phyloP scores from a whole-genome alignment of 2,329 filamentous ascomycete genomes.

The Ascochyta rabiei region DNA sequence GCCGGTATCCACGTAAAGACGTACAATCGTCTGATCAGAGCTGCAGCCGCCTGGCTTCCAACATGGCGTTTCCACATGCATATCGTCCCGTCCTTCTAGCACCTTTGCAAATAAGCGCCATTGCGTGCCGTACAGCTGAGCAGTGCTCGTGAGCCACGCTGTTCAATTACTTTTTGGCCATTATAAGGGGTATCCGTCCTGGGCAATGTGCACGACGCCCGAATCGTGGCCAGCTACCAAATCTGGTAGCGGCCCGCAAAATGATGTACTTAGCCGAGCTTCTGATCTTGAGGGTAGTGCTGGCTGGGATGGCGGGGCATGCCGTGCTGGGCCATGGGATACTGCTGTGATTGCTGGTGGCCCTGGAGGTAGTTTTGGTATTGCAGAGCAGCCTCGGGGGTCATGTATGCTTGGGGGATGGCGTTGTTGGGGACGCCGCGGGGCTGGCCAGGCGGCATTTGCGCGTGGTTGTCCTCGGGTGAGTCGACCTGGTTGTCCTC shows the following conservation, averaged over 20 bases:
- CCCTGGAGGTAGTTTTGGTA: conserved; percentile 83
- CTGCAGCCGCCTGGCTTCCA: conserved; percentile 35
- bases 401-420: conserved; percentile 69
- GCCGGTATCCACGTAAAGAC: conserved; percentile 46
- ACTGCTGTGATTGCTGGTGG: conserved; percentile 68
- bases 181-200: conserved; percentile 49
- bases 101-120: conserved; percentile 26
- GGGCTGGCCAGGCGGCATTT: conserved; percentile 76
- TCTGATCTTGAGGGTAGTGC: conserved; percentile 71
- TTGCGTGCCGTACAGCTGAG: conserved; percentile 32
- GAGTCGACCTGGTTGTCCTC: conserved; percentile 72
- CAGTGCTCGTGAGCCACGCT: conserved; percentile 35
- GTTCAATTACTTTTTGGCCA: conserved; percentile 46
- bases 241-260: conserved; percentile 28
- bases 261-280: conserved; percentile 46
- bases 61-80: conserved; percentile 41
- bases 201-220: conserved; percentile 40
- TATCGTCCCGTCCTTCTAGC: conserved; percentile 35
- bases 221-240: conserved; percentile 36
- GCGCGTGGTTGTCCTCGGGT: conserved; percentile 84
- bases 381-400: conserved; percentile 71
- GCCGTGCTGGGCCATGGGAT: conserved; percentile 77
- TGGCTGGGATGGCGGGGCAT: conserved; percentile 68
- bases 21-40: conserved; percentile 40
- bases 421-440: conserved; percentile 67